A percentile compares a stretch with the other conserved stretches of the same genome.
Evolutionary conservation across 192 early-diverging fungal genomes (phyloP).

Genomic region (Blastocladiella britannica): DNA sequence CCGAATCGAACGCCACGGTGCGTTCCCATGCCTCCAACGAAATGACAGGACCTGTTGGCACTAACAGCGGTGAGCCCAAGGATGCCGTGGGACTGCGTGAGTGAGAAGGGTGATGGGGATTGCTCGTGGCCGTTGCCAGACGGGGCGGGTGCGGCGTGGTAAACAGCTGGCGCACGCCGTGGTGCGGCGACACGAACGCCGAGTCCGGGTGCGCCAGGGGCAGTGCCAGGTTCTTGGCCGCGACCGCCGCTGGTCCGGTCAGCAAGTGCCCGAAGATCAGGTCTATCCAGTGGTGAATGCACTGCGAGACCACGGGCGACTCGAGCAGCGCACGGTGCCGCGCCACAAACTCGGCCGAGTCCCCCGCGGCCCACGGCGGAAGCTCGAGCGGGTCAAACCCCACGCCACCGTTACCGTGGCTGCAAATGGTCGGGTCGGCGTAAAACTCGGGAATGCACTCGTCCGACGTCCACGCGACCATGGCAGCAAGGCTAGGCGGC

Average conservation of each 20-base stretch:
- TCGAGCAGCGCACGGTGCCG: slow-evolving; percentile 58
- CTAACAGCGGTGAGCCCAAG: too few species aligned
- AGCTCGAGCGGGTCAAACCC: slow-evolving; percentile 37
- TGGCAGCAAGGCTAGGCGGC: slow-evolving; percentile 29
- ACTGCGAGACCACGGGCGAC: slow-evolving; percentile 48
- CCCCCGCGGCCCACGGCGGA: slow-evolving; percentile 53
- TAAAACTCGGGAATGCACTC: slow-evolving; percentile 57
- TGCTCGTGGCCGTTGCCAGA: too few species aligned
- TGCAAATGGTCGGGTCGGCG: slow-evolving; percentile 38
- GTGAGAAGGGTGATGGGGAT: too few species aligned
- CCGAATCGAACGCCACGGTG: too few species aligned
- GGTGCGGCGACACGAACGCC: slow-evolving; percentile 1
- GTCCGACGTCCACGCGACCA: slow-evolving; percentile 52
- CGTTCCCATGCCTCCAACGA: too few species aligned
- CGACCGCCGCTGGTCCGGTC: slow-evolving; percentile 48
- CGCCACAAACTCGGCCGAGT: slow-evolving; percentile 59
- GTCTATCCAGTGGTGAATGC: slow-evolving; percentile 73
- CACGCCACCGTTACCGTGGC: slow-evolving; percentile 41
- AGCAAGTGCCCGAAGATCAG: slow-evolving; percentile 73
- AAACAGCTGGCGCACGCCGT: slow-evolving; percentile 3
- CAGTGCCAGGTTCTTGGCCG: slow-evolving; percentile 54
- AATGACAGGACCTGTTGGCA: too few species aligned
- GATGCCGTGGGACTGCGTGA: too few species aligned
- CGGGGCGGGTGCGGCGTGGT: slow-evolving; percentile 1
- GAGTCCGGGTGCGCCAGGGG: slow-evolving; percentile 11